Percentiles rank a stretch among this genome's conserved stretches.
Evolutionary conservation across 176 grass and related monocot genomes (phyloP).

Genomic region (Hyparrhenia diplandra): DNA sequence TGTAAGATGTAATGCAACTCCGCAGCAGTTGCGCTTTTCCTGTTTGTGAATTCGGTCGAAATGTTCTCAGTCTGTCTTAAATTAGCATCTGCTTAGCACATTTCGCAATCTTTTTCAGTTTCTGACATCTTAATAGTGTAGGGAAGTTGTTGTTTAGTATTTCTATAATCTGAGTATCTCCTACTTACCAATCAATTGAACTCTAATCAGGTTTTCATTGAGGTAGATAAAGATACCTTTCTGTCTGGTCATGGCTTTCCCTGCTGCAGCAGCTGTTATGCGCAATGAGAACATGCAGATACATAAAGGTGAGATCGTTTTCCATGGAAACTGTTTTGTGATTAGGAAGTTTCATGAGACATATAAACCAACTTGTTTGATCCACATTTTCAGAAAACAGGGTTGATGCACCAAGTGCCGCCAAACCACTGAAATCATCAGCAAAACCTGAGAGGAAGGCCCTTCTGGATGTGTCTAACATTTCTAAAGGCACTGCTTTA

Average conservation of each 20-base stretch:
- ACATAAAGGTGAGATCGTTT: constrained; percentile 33
- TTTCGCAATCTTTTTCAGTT: neutral
- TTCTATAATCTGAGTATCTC: neutral
- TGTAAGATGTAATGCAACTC: neutral
- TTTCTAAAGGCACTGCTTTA: constrained; percentile 9
- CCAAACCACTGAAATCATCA: constrained; percentile 50
- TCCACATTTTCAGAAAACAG: constrained; percentile 39
- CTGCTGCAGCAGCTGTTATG: constrained; percentile 31
- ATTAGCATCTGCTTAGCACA: neutral
- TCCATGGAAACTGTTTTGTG: neutral
- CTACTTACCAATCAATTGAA: neutral
- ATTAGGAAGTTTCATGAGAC: neutral
- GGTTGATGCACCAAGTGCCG: constrained; percentile 32
- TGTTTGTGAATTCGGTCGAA: neutral
- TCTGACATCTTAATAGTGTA: neutral
- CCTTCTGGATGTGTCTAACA: constrained; percentile 1
- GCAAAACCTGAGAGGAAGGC: constrained; percentile 48
- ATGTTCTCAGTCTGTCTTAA: neutral
- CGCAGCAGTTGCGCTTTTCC: neutral
- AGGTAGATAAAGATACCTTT: constrained; percentile 6
- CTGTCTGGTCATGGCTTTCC: constrained; percentile 54
- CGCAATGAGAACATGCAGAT: constrained; percentile 52
- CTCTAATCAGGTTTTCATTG: neutral
- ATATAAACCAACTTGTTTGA: neutral
- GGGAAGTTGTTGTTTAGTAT: neutral